Evolutionary conservation across 2,329 filamentous ascomycete genomes (phyloP).

Genomic region (Cytospora piceicola): DNA sequence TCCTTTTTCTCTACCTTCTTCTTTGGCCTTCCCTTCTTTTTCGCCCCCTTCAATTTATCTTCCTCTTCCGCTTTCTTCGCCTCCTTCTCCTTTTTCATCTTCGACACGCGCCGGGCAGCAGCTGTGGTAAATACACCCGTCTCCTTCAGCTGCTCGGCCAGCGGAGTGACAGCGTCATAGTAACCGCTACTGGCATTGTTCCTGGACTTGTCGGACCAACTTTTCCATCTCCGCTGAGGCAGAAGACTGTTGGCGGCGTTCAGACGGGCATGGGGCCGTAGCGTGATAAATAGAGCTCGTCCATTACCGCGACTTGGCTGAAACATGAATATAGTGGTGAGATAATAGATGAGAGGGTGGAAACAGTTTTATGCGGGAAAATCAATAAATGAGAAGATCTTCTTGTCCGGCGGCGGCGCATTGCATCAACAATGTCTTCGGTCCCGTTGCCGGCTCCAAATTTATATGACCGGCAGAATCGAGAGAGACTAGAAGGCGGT

Average conservation of each 20-base stretch:
- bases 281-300: slow-evolving; percentile 17
- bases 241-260: neutral
- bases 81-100: neutral
- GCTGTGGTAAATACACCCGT: neutral
- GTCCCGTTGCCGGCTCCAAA: neutral
- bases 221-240: neutral
- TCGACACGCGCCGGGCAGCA: neutral
- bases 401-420: neutral
- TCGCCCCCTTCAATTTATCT: neutral
- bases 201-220: neutral
- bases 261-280: slow-evolving; percentile 19
- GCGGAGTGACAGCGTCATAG: neutral
- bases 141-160: slow-evolving; percentile 11
- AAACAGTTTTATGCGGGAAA: neutral
- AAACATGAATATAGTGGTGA: slow-evolving; percentile 24
- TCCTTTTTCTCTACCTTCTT: neutral
- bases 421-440: neutral
- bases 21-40: neutral
- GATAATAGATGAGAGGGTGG: neutral
- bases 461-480: neutral
- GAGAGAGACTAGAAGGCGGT: neutral
- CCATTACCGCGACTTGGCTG: slow-evolving; percentile 21
- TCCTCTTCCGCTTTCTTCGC: neutral
- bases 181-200: accelerated
- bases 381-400: neutral